Evolutionary conservation across 306 rosid species (phyloP), one percentile per base, ranked within the genome.

Genomic region (Sicyos edulis): DNA sequence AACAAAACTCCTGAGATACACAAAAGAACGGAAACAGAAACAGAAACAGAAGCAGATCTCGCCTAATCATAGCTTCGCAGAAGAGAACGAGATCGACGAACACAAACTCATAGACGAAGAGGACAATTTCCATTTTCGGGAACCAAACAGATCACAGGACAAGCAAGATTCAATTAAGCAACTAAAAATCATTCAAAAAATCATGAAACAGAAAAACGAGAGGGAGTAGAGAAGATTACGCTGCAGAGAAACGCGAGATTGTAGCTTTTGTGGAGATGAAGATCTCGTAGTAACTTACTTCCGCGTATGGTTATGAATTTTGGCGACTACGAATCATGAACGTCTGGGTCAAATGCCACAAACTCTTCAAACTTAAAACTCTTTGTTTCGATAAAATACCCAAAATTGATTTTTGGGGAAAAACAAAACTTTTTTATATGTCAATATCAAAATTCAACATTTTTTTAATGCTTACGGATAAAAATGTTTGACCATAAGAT

Each of bases 11-110:
- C 24, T 63, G 24, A 19, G 12, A 65, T 42, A 19, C 16, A 65
- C 70, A 63, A 63, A 20, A 24, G 51, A 16, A 34, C 15, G 22
- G 61, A 55, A 59, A 6, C 6, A 62, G 34, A 34, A 15, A 34
- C 32, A 55, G 61, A 55, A 59, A 6, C 13, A 62, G n/a, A n/a
- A n/a, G n/a, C n/a, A n/a, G 37, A 34, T 62, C 44, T 4, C 49
- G 3, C 7, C 24, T 0, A 61, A 8, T 14, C 50, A 32, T 62
- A 34, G 6, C 3, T 62, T 40, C 4, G 49, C 13, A 62, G 26
- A 62, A 62, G 69, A 62, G 50, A 44, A 62, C 50, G 24, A 65
- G 53, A 64, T 45, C 19, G n/a, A 65, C 22, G 15, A 59, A 60
- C 17, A 6, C 14, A 29, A 60, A 29, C 19, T 3, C n/a, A 58